phyloP scores from a whole-genome alignment of 1,284 basidiomycete genomes.

The Volvariella volvacea region DNA sequence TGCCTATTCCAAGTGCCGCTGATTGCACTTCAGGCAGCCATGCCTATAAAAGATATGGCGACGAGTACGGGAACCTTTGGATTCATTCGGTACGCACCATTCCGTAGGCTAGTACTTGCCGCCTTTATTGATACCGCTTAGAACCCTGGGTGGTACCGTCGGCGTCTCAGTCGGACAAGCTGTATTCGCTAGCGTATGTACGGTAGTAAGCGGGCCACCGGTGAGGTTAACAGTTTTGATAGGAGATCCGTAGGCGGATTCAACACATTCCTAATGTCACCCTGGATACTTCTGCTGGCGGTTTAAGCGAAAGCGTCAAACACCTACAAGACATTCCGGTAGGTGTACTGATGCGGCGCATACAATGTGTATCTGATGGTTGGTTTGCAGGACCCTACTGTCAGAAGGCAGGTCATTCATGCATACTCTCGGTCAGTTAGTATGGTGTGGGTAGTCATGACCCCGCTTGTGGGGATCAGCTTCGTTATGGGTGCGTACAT shows the following conservation, averaged over 20 bases:
- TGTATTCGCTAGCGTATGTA: conserved; percentile 55
- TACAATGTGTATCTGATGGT: conserved; percentile 5
- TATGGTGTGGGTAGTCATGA: conserved; percentile 68
- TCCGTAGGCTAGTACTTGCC: neutral
- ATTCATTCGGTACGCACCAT: conserved; percentile 51
- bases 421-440: conserved; percentile 67
- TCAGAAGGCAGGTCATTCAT: conserved; percentile 49
- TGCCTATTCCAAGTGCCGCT: conserved; percentile 63
- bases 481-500: conserved; percentile 49
- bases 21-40: conserved; percentile 71
- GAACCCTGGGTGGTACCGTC: conserved; percentile 73
- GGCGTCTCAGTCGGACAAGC: conserved; percentile 70
- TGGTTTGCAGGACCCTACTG: conserved; percentile 35
- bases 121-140: conserved; percentile 14
- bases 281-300: conserved; percentile 45
- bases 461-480: conserved; percentile 51
- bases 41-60: conserved; percentile 79
- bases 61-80: conserved; percentile 67
- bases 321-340: conserved; percentile 50
- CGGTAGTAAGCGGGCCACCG: neutral
- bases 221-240: neutral
- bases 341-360: conserved; percentile 5
- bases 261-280: conserved; percentile 36
- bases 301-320: conserved; percentile 51
- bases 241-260: conserved; percentile 48